These are phyloP conservation scores for Cystobasidiaceae sp. DNA, from an alignment of 1,284 basidiomycete species.

Conservation along the genomic window DNA sequence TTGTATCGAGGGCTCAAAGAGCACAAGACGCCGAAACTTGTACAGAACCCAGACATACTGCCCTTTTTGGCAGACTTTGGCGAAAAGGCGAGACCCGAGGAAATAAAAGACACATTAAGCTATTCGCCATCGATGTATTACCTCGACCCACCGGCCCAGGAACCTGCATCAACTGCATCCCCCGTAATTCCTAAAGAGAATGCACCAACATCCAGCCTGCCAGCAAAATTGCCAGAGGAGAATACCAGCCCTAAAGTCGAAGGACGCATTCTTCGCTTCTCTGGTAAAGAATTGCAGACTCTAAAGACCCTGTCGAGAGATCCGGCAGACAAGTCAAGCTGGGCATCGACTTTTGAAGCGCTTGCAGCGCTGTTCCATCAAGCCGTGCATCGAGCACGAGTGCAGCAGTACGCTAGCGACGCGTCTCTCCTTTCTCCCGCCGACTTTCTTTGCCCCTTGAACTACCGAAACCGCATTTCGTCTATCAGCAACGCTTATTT, in stretches of 20 bases:
- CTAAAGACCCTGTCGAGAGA: slow-evolving; percentile 46
- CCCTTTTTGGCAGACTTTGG: background rate
- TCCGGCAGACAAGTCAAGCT: slow-evolving; percentile 11
- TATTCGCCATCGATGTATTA: background rate
- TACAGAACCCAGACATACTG: background rate
- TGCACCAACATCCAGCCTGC: background rate
- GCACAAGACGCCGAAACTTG: background rate
- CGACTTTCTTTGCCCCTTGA: background rate
- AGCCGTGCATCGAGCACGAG: slow-evolving; percentile 32
- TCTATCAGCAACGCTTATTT: background rate
- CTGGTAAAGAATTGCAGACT: slow-evolving; percentile 45
- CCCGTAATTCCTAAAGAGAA: background rate
- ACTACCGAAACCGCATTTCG: background rate
- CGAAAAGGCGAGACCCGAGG: background rate
- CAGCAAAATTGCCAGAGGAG: too few relatives aligned
- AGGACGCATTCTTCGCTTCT: slow-evolving; percentile 32
- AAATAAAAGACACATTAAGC: background rate
- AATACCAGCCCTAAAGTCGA: background rate
- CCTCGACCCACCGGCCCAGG: background rate
- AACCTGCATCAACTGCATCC: background rate
- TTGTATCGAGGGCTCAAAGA: background rate
- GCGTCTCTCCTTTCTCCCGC: background rate
- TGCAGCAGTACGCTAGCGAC: background rate
- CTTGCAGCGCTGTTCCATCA: slow-evolving; percentile 1
- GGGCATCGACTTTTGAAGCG: slow-evolving; percentile 36